Evolutionary conservation across 169 alveolate genomes (phyloP), one percentile per base, ranked within the genome.

Genomic region (Plasmodium cynomolgi): DNA sequence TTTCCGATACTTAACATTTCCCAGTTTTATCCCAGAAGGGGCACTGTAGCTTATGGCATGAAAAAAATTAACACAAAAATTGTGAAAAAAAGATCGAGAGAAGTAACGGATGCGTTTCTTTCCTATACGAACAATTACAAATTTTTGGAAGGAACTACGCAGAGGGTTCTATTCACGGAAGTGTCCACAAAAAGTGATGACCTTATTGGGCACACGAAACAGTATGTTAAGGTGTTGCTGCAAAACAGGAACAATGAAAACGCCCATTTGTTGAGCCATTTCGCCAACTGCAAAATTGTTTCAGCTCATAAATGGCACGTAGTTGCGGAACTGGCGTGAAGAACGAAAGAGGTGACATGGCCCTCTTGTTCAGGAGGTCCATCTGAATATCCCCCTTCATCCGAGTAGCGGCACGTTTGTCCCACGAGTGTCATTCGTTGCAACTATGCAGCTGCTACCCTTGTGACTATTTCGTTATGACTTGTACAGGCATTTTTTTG

Each of bases 1-100:
- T 98, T 99, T 94, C 99, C 99, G 1, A 98, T 98, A n/a, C 95
- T 99, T n/a, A 98, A 99, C 96, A 99, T 99, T 84, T 98, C 99
- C 20, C 99, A 99, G 97, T 99, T 98, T 94, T 99, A 99, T 92
- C 99, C 99, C 31, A 95, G 99, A 47, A 84, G 95, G n/a, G 97
- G 97, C n/a, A 96, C 97, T 8, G 86, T 85, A 58, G 96, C 96
- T 58, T 79, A 81, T 71, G 90, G 93, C 74, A 97, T 97, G 98
- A 97, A 97, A 68, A 96, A 96, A 34, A 97, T 97, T 31, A 97
- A 97, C 73, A 97, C 98, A 15, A 96, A 97, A 91, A 98, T 98
- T 83, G 98, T 97, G 37, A 98, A 98, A 84, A 91, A 93, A 75
- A 95, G 99, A 81, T 96, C 98, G 58, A 96, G 97, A 39, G 98